phyloP scores from a whole-genome alignment of 108 stramenopile genomes.

The Licmophora abbreviata region DNA sequence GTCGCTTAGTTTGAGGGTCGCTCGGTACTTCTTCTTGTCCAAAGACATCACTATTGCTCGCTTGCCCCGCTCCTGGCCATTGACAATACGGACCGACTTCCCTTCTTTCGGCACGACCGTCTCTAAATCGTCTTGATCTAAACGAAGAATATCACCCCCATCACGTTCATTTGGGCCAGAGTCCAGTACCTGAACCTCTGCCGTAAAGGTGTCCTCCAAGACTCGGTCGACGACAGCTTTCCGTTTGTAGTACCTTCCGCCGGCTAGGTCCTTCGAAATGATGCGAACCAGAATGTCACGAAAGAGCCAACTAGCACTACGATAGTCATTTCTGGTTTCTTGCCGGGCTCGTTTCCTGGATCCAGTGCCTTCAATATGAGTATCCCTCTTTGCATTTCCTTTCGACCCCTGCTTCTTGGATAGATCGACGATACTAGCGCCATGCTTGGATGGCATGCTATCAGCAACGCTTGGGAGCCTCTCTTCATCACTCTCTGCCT shows the following conservation, averaged over 20 bases:
- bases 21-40: conserved; percentile 44
- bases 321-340: conserved; percentile 4
- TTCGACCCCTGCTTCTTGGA: not conserved
- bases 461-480: conserved; percentile 5
- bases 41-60: conserved; percentile 43
- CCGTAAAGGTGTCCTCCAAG: conserved; percentile 53
- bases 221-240: conserved; percentile 74
- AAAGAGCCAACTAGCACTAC: conserved; percentile 67
- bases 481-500: conserved; percentile 11
- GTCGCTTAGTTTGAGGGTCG: conserved; percentile 32
- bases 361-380: not conserved
- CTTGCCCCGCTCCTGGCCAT: conserved; percentile 56
- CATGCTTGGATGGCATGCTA: conserved; percentile 12
- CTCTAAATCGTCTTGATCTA: conserved; percentile 86
- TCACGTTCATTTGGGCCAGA: conserved; percentile 21
- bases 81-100: conserved; percentile 61
- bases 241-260: conserved; percentile 75
- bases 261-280: conserved; percentile 60
- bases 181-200: conserved; percentile 61
- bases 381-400: conserved; percentile 7
- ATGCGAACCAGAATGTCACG: conserved; percentile 74
- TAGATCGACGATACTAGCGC: conserved; percentile 5
- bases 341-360: conserved; percentile 3
- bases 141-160: conserved; percentile 44
- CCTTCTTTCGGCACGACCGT: conserved; percentile 77